Conservation (phyloP, 257 asterid species). For the Fraxinus pennsylvanica region DNA sequence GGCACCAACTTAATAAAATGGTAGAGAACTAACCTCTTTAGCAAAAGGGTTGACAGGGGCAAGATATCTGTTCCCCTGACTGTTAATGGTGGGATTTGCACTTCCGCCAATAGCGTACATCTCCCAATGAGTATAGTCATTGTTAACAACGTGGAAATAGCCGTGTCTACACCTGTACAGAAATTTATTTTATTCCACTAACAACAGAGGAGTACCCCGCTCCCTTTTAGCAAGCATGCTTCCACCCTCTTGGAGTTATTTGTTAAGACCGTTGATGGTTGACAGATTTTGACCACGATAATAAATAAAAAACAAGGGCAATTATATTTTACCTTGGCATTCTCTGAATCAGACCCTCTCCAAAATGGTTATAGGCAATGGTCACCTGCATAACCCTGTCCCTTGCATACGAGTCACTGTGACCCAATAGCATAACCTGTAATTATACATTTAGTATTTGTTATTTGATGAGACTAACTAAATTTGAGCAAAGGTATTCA, state of each 20-base stretch:
- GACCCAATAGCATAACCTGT: constrained; percentile 61
- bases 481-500: neutral
- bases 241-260: too few species aligned
- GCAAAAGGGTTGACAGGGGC: constrained; percentile 79
- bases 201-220: too few species aligned
- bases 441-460: neutral
- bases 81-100: constrained; percentile 89
- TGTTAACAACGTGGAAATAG: constrained; percentile 88
- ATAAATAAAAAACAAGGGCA: neutral
- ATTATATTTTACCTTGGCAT: constrained; percentile 49
- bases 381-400: constrained; percentile 62
- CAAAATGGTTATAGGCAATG: constrained; percentile 60
- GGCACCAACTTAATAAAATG: neutral
- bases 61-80: constrained; percentile 88
- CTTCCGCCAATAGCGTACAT: constrained; percentile 99
- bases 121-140: constrained; percentile 88
- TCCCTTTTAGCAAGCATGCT: too few species aligned
- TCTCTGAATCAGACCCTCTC: constrained; percentile 56
- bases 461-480: neutral
- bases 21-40: constrained; percentile 55
- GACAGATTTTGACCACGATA: neutral
- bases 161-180: constrained; percentile 85
- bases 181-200: neutral
- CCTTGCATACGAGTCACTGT: constrained; percentile 43
- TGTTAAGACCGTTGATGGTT: neutral